These are phyloP conservation scores for Penicillium sclerotigenum DNA, from an alignment of 2,329 filamentous ascomycete species.

Conservation along the genomic window DNA sequence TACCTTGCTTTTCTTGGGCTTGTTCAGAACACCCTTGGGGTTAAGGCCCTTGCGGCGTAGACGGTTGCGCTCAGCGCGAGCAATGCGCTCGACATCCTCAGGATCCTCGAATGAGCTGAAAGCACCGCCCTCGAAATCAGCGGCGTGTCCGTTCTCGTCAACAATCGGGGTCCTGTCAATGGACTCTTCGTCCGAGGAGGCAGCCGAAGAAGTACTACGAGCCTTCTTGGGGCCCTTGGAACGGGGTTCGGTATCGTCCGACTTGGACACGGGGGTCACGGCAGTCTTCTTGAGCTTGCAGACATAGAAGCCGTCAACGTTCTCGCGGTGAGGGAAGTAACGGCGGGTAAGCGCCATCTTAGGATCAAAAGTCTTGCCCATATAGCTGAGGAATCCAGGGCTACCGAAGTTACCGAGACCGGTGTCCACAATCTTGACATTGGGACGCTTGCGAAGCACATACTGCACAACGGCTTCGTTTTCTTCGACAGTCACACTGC, in stretches of 20 bases:
- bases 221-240: slow-evolving; percentile 20
- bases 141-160: slow-evolving; percentile 35
- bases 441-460: slow-evolving; percentile 83
- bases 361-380: slow-evolving; percentile 86
- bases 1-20: slow-evolving; percentile 32
- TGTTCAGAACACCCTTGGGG: slow-evolving; percentile 57
- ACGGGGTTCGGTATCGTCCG: slow-evolving; percentile 24
- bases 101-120: slow-evolving; percentile 75
- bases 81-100: slow-evolving; percentile 68
- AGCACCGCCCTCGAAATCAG: slow-evolving; percentile 45
- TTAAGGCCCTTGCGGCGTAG: slow-evolving; percentile 72
- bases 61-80: slow-evolving; percentile 68
- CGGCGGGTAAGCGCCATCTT: slow-evolving; percentile 77
- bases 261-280: slow-evolving; percentile 57
- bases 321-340: slow-evolving; percentile 88
- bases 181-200: slow-evolving; percentile 42
- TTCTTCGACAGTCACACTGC: slow-evolving; percentile 90
- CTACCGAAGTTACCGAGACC: slow-evolving; percentile 80
- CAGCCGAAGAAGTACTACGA: slow-evolving; percentile 22
- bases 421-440: slow-evolving; percentile 89
- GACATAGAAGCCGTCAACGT: slow-evolving; percentile 98
- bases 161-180: slow-evolving; percentile 69
- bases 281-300: slow-evolving; percentile 94
- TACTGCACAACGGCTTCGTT: slow-evolving; percentile 94
- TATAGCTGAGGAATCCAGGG: slow-evolving; percentile 86